Evolutionary conservation across 345 rosid species (phyloP).

Genomic region (Gossypium thurberi): DNA sequence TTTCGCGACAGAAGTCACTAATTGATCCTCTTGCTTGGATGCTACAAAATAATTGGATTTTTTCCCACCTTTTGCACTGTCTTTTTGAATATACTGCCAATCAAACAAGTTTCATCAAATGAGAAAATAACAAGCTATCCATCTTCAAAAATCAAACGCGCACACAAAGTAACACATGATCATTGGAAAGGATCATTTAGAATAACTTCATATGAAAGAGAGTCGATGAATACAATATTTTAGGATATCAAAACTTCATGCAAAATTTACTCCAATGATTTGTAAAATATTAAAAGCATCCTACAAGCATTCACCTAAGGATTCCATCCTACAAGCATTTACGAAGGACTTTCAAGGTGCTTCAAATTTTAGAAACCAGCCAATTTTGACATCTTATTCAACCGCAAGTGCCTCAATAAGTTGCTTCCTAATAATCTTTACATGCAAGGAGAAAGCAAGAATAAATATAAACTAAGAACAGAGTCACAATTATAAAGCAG

Average conservation of each 20-base stretch:
- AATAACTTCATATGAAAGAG: background rate
- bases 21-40: slow-evolving; percentile 32
- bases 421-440: background rate
- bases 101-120: slow-evolving; percentile 10
- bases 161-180: background rate
- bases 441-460: background rate
- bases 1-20: slow-evolving; percentile 27
- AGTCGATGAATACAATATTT: background rate
- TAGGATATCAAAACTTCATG: background rate
- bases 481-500: background rate
- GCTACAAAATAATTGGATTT: slow-evolving; percentile 21
- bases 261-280: background rate
- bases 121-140: slow-evolving; percentile 5
- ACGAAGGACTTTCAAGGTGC: background rate
- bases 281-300: background rate
- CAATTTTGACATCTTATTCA: background rate
- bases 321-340: background rate
- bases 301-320: background rate
- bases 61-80: slow-evolving; percentile 30
- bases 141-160: background rate
- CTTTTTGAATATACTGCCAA: slow-evolving; percentile 41
- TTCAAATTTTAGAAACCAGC: background rate
- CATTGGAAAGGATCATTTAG: background rate
- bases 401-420: background rate
- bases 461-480: background rate